Evolutionary conservation across 2,329 filamentous ascomycete species (phyloP).

Genomic region (Aspergillus sp.): DNA sequence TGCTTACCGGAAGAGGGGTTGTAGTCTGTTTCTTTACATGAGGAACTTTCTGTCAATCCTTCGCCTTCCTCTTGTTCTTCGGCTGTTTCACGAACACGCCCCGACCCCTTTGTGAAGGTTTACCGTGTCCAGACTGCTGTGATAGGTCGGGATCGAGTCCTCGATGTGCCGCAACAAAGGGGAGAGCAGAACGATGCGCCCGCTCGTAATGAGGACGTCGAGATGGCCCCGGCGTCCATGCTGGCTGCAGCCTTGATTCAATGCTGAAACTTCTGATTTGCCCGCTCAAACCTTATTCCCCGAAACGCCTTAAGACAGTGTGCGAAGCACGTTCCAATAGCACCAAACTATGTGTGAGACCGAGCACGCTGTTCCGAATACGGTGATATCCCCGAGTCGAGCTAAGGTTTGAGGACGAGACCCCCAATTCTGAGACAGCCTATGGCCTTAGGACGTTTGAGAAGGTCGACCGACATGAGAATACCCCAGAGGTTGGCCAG

Average conservation of each 20-base stretch:
- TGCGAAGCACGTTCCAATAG: slow-evolving; percentile 19
- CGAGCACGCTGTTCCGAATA: slow-evolving; percentile 22
- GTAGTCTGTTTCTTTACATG: not conserved
- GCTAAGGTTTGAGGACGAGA: slow-evolving; percentile 21
- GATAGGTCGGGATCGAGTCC: slow-evolving; percentile 4
- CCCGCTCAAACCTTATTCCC: slow-evolving; percentile 19
- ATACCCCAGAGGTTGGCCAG: slow-evolving; percentile 5
- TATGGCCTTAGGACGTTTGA: slow-evolving; percentile 9
- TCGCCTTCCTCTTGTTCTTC: not conserved
- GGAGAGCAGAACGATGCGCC: not conserved
- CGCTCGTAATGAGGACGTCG: not conserved
- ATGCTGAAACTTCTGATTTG: slow-evolving; percentile 13
- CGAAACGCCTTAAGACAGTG: slow-evolving; percentile 8
- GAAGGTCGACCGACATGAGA: not conserved
- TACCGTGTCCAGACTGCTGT: not conserved
- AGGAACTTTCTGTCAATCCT: slow-evolving; percentile 11
- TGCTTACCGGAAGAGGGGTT: slow-evolving; percentile 7
- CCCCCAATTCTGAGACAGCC: slow-evolving; percentile 15
- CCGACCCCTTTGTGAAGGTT: not conserved
- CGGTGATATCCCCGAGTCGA: slow-evolving; percentile 24
- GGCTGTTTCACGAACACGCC: slow-evolving; percentile 4
- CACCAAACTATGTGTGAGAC: slow-evolving; percentile 7
- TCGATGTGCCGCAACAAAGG: not conserved
- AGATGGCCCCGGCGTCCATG: slow-evolving; percentile 7
- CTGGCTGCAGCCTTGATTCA: slow-evolving; percentile 11